Evolutionary conservation across 192 early-diverging fungal species (phyloP), one percentile per base, ranked within the genome.

Genomic region (Backusella luteola): DNA sequence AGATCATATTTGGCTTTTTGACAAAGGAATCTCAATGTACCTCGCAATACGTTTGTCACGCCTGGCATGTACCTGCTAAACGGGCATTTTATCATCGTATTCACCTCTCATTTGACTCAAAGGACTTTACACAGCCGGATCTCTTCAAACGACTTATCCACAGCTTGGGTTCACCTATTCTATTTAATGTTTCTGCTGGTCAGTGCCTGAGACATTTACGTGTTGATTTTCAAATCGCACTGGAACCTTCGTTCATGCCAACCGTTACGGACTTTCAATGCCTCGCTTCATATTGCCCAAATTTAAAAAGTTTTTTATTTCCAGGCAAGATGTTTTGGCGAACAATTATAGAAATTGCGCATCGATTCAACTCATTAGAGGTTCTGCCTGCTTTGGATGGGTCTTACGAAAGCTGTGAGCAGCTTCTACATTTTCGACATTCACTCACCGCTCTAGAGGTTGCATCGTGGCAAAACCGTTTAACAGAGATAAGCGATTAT

Each of bases 301-400:
- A 63, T 63, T 63, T 63, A 63, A 63, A 29, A 29, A 63, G 56
- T 4, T 63, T 63, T 29, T 26, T 63, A 9, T 63, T 63, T 29
- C 56, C 56, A 26, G 56, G 56, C 23, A 63, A 63, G 56, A 63
- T 63, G 56, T 63, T 63, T 63, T 63, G 56, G 56, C 21, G 56
- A 63, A 63, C 56, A 8, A 63, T 63, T 8, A 23, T 63, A 26
- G 56, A 63, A 29, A 63, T 3, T 4, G 56, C 56, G 0, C 56
- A 63, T 26, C 21, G 21, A 4, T 63, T 63, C n/a, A 63, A 15
- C 26, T 63, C 56, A 29, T 63, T 63, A 5, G 23, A 63, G 4
- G n/a, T 63, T 3, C 56, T 63, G 3, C 56, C 56, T 26, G 23
- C 56, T 29, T 26, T 63, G 11, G 56, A 63, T 29, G 21, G 21